These are phyloP conservation scores for Kodamaea fukazawae DNA, from an alignment of 805 yeast genomes.

Conservation along the genomic window DNA sequence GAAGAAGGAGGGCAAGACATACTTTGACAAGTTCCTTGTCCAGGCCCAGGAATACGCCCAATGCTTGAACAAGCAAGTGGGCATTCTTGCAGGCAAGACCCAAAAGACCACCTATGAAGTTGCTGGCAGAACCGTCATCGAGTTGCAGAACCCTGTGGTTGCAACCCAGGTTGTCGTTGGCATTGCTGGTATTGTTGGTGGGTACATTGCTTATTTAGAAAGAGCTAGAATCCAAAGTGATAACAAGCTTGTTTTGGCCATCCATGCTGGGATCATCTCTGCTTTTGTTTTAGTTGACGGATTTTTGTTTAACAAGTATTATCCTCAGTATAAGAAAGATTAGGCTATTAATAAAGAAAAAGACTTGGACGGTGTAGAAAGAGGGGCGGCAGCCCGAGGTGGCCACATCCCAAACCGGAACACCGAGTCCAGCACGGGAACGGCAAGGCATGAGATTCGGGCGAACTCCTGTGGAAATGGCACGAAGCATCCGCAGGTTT, in stretches of 20 bases:
- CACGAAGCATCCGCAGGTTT: no score
- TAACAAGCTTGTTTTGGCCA: constrained; percentile 43
- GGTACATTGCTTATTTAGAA: constrained; percentile 49
- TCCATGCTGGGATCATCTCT: constrained; percentile 51
- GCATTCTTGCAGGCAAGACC: constrained; percentile 1
- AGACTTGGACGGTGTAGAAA: no score
- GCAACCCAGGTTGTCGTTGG: constrained; percentile 51
- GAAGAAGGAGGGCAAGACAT: constrained; percentile 21
- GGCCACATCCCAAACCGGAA: no score
- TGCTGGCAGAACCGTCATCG: constrained; percentile 25
- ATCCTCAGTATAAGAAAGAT: constrained; percentile 24
- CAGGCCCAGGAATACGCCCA: constrained; percentile 7
- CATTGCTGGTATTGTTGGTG: constrained; percentile 46
- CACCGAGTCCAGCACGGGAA: no score
- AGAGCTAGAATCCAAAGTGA: constrained; percentile 46
- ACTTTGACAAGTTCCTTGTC: constrained; percentile 16
- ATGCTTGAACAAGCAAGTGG: not conserved
- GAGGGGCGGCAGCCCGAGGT: no score
- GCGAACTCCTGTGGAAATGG: no score
- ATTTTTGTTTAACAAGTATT: constrained; percentile 47
- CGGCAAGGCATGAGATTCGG: no score
- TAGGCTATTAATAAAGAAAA: no score
- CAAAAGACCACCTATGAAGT: constrained; percentile 5
- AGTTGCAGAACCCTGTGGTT: constrained; percentile 63
- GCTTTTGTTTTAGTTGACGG: constrained; percentile 57